Base-by-base conservation (phyloP, 2,329 filamentous ascomycete genomes). In the Diaporthe sp. region DNA sequence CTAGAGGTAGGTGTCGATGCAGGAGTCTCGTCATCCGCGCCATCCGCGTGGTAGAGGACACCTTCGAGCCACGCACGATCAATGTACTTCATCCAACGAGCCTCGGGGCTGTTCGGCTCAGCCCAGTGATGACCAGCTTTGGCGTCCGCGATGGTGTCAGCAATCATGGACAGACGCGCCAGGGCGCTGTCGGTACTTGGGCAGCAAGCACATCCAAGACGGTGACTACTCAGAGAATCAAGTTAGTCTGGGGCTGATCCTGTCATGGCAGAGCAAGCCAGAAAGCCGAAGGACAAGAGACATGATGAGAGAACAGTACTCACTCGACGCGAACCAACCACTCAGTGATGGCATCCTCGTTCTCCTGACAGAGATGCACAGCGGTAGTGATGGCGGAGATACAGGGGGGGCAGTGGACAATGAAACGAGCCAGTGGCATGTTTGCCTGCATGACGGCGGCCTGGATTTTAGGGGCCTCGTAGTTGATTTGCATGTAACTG, bases 271-370 rank as follows among this genome's bases (percentile, higher is more conserved):
- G 44, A n/a, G 13, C 1, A 25, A 19, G 10, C 8, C 13, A n/a
- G 2, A 25, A 37, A 39, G 34, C 28, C 57, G 2, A 46, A 8
- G 17, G 19, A 13, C 12, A 5, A 13, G 3, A 28, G 8, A 22
- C 3, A 25, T 9, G 5, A 2, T 67, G 25, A 13, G 28, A 12
- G 22, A 39, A 10, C n/a, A 28, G 60, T 31, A 55, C 73, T 49
- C 44, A 75, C 71, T 76, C 71, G 17, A 76, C 17, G n/a, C 75
- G 71, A 10, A 76, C 28, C 22, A n/a, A 44, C 75, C 62, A 70
- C 62, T 70, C 46, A 19, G 28, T 28, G 25, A 74, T 25, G 13
- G 15, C 46, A 39, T 28, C 34, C 10, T 68, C 15, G 13, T 55
- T 58, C 3, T 13, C 12, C 34, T 31, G 17, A 3, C 71, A 71